Evolutionary conservation across 192 early-diverging fungal genomes (phyloP).

Genomic region (Entomortierella chlamydospora): DNA sequence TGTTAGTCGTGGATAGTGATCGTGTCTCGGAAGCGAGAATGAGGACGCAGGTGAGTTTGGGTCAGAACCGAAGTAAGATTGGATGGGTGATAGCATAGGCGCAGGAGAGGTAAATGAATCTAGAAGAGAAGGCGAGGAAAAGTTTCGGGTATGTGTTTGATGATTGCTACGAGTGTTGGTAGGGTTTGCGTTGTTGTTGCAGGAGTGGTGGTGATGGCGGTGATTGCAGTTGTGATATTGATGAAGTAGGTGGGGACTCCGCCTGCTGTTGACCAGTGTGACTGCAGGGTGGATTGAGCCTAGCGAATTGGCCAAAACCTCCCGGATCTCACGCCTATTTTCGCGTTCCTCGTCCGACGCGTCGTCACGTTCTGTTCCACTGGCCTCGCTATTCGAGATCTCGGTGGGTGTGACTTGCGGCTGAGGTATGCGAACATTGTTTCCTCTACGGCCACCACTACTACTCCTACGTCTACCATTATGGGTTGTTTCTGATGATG

Average conservation of each 20-base stretch:
- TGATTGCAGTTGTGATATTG: conserved; percentile 12
- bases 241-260: conserved; percentile 5
- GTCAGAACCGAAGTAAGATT: conserved; percentile 51
- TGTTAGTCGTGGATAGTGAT: conserved; percentile 32
- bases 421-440: background rate
- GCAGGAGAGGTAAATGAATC: conserved; percentile 51
- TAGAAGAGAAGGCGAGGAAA: conserved; percentile 41
- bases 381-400: background rate
- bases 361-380: background rate
- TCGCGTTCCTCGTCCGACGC: conserved; percentile 25
- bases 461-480: background rate
- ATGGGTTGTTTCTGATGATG: background rate
- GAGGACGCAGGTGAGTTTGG: conserved; percentile 40
- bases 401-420: background rate
- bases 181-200: background rate
- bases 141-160: conserved; percentile 38
- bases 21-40: conserved; percentile 39
- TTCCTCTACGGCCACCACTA: background rate
- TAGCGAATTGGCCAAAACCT: background rate
- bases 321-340: conserved; percentile 2
- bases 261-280: background rate
- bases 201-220: conserved; percentile 2
- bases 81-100: conserved; percentile 48
- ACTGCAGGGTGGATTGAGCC: conserved; percentile 10
- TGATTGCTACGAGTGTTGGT: background rate